Base-by-base conservation (phyloP, 2,329 filamentous ascomycete species). In the Nothophoma quercina region DNA sequence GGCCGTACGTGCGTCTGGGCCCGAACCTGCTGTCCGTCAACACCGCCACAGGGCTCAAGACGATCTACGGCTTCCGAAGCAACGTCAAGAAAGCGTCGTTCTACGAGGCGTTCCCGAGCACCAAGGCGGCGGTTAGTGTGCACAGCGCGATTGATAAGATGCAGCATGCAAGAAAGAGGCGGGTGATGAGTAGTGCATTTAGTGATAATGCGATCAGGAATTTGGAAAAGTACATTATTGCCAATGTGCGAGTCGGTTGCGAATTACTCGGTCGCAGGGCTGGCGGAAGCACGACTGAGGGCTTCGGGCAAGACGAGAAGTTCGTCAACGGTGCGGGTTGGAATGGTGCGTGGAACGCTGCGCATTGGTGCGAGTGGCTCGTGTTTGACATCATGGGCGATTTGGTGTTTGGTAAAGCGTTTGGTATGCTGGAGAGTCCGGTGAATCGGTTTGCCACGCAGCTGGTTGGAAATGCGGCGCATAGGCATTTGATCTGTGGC, bases 21-120 rank as follows among this genome's bases (percentile, higher is more conserved):
- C 91, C 91, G 35, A 91, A 91, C 72, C 85, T 84, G 55, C 77
- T 96, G 33, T 90, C 87, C 1, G 85, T 96, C 77, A 93, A 95
- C 79, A 87, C 85, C 47, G 83, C 83, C 55, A 81, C 63, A 22
- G 77, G 76, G 0, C 63, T 81, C 15, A 78, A 79, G 52, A 74
- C 77, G 7, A 81, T 83, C 63, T 82, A 83, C 59, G 74, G 77
- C 25, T 75, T 75, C 69, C 72, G 75, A 21, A 69, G 75, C 34
- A 80, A 81, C 57, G 76, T 81, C 12, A 74, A 75, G 29, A 83
- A 83, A 56, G 76, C 77, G 1, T 69, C 75, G 28, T 81, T 79
- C 58, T 82, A 83, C 62, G 69, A 72, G 19, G 76, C 79, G 1
- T 80, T 82, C 54, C 75, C 75, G 1, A 73, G 74, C 6, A 76